Base-by-base conservation (phyloP, 2,329 filamentous ascomycete species). In the Paraphaeosphaeria sporulosa region DNA sequence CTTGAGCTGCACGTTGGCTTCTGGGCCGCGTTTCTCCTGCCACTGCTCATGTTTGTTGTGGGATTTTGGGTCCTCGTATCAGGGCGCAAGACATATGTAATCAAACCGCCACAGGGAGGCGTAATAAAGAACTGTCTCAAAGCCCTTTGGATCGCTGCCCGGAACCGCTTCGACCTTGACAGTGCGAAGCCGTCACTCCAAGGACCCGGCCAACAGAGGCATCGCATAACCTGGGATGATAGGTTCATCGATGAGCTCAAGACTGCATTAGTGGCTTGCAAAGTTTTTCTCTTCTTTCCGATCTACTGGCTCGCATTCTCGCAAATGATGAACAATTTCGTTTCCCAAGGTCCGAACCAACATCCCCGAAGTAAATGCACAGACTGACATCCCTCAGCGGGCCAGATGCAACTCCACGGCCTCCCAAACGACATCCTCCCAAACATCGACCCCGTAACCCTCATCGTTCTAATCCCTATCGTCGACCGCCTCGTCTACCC, bases 221-320 rank as follows among this genome's bases (percentile, higher is more conserved):
- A 72, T 15, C 74, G 77, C 58, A 70, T 76, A 2, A 80, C 82
- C 0, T 92, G 90, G 88, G 85, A 90, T 56, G 88, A 92, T 68
- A 83, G 85, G 66, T 93, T 92, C 66, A 80, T 93, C 52, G 89
- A 91, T 2, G 90, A 93, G 71, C 80, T 93, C 52, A 90, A 89
- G 79, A 87, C 88, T 43, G 85, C 85, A 1, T 73, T 88, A 10
- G 71, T 82, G 72, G 90, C 89, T 17, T 93, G 90, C 82, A 87
- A 89, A 68, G 89, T 92, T 57, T 92, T 92, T 54, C 58, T 76
- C 21, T 83, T 81, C 69, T 83, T 79, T 55, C 81, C 81, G 0
- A 72, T 83, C 36, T 83, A 82, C 66, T 82, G 81, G 81, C 70
- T 81, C 3, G 73, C 78, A 7, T 83, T 70, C 58, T 73, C 70